Base-by-base conservation (phyloP, 1,139 yeast genomes). In the Arxiozyma slooffiae region DNA sequence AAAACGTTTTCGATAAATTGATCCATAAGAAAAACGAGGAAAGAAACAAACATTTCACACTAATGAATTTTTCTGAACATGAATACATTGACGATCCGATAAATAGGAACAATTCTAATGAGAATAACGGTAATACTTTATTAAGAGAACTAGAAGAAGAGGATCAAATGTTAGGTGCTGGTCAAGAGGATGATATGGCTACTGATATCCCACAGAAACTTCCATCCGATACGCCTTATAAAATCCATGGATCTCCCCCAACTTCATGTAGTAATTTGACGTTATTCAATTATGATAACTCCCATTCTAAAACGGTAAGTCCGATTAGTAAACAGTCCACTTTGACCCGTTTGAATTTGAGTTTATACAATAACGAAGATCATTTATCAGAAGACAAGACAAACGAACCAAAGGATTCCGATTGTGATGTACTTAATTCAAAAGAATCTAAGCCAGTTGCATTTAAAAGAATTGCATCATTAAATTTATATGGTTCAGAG, bases 331-430 rank as follows among this genome's bases (percentile, higher is more conserved):
- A 36, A 22, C 34, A 38, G 11, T 45, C 41, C 4, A 44, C 46
- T 2, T 11, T 48, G 7, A 44, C 45, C 4, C 38, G 23, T 22
- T 46, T 60, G 14, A 55, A 59, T 41, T 44, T 61, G 14, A 57
- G 58, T 42, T 48, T 61, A 17, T 62, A 61, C 20, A 16, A 21
- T n/a, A 14, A 42, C 45, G 62, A 55, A 34, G 57, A 55, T 16
- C 47, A 23, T 38, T 20, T 17, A 36, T 41, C 21, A 23, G 43
- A 41, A 8, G 8, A 39, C 11, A 18, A 16, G 14, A 17, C n/a
- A 17, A 22, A 4, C 3, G 21, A 36, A 30, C 8, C 6, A n/a
- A 7, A 6, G 16, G 23, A n/a, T 11, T 8, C 16, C 6, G 9
- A 36, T 23, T 11, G 37, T 17, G 3, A 23, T 21, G n/a, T 6